Evolutionary conservation across 1,284 basidiomycete species (phyloP), one percentile per base, ranked within the genome.

Genomic region (Moesziomyces parantarcticus): DNA sequence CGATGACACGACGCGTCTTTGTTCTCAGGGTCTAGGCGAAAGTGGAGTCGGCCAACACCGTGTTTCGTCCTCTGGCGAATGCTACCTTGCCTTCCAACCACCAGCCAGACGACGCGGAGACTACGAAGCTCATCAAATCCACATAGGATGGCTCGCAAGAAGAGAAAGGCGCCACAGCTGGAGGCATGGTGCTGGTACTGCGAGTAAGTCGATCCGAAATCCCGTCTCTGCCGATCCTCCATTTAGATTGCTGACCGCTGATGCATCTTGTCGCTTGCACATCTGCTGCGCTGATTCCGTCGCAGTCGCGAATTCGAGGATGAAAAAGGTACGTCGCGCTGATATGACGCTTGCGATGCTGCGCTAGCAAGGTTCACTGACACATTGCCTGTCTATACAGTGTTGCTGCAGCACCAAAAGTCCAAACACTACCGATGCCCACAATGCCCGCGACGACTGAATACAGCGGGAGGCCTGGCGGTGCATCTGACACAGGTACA

Each of bases 401-500:
- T 99, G 66, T 89, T 99, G 70, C 92, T 99, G 89, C 93, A 97
- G 84, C 96, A 99, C 85, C 97, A 99, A 84, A 99, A 98, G 86
- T 96, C 96, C 18, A 99, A 98, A 85, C 96, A 99, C 84, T 99
- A 98, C 88, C 95, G 95, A 85, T 98, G 96, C 83, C 91, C 91
- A 65, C 90, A 96, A 87, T 99, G 96, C 84, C 97, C 97, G 16
- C 88, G 96, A 76, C 89, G 95, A 67, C 87, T 99, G 70, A 98
- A 99, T 83, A 97, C 97, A 0, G 97, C 96, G 2, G 96, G 96
- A 76, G 96, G 96, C 85, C 87, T 99, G 25, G 94, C 95, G n/a
- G 96, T 99, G 14, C 96, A 99, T 84, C 93, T 97, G 53, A 94
- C 98, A 77, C 96, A 99, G 84, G 96, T 99, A 0, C 97, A 99